Evolutionary conservation across 1,284 basidiomycete species (phyloP).

Genomic region (Stereum hirsutum): DNA sequence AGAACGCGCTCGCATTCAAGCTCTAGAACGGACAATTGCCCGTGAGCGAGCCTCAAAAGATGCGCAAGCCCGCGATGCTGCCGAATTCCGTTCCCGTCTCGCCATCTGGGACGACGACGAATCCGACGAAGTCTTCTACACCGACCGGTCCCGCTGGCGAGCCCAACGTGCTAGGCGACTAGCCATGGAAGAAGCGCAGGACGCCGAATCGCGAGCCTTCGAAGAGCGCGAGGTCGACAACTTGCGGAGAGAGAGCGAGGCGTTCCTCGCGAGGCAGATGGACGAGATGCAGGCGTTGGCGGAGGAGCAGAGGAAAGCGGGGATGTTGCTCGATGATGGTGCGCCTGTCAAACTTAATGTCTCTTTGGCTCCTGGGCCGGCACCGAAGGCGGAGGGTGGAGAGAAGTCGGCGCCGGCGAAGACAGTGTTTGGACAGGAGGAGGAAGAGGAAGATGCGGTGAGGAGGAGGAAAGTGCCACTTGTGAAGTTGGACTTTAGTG

Average conservation of each 20-base stretch:
- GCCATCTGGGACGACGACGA: constrained; percentile 89
- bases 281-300: constrained; percentile 84
- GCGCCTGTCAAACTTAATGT: constrained; percentile 81
- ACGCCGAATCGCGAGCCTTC: constrained; percentile 71
- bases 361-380: constrained; percentile 39
- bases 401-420: constrained; percentile 39
- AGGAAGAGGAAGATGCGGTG: constrained; percentile 71
- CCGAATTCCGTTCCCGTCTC: constrained; percentile 64
- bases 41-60: constrained; percentile 66
- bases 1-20: constrained; percentile 67
- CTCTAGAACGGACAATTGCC: constrained; percentile 66
- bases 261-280: constrained; percentile 83
- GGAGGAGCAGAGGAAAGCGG: constrained; percentile 80
- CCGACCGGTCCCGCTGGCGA: constrained; percentile 77
- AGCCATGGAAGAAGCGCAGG: constrained; percentile 67
- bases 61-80: constrained; percentile 63
- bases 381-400: constrained; percentile 34
- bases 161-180: constrained; percentile 57
- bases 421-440: constrained; percentile 69
- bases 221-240: constrained; percentile 82
- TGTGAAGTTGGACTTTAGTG: constrained; percentile 81
- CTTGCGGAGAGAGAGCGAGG: constrained; percentile 78
- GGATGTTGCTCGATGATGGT: constrained; percentile 83
- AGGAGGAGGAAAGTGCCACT: constrained; percentile 74
- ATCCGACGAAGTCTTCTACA: constrained; percentile 79